Percentiles rank a stretch among this genome's conserved stretches.
Conservation (phyloP, 2,329 filamentous ascomycete species). For the Ascochyta viciae-villosae region DNA sequence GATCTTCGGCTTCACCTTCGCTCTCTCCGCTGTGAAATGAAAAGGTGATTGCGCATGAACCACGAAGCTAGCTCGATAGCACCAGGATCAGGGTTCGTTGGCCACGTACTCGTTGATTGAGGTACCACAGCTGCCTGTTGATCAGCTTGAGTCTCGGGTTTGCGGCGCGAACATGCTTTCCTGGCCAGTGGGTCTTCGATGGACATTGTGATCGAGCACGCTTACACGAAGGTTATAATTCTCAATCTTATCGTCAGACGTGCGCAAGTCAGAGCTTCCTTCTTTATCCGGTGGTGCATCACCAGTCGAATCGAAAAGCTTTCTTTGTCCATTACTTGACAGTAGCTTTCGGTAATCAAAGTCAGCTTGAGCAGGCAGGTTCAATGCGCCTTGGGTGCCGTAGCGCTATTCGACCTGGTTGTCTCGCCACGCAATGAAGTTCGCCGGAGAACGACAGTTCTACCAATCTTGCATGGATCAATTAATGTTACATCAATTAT, state of each 20-base stretch:
- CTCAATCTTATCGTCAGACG: background rate
- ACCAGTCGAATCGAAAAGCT: conserved; percentile 2
- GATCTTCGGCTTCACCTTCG: background rate
- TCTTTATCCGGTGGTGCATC: conserved; percentile 16
- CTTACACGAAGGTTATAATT: background rate
- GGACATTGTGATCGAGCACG: background rate
- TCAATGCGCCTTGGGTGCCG: background rate
- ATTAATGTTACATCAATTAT: background rate
- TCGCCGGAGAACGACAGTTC: background rate
- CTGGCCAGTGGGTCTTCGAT: background rate
- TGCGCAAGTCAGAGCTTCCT: background rate
- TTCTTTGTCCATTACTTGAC: background rate
- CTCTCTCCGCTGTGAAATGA: conserved; percentile 10
- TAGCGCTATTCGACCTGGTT: background rate
- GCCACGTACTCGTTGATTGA: background rate
- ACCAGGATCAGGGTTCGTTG: background rate
- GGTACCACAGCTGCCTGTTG: background rate
- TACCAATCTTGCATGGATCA: background rate
- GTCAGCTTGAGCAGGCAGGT: background rate
- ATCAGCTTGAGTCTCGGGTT: conserved; percentile 7
- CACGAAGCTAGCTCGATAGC: background rate
- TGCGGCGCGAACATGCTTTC: conserved; percentile 6
- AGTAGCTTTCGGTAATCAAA: background rate
- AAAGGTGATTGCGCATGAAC: conserved; percentile 3
- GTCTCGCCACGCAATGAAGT: background rate